Conservation (phyloP, 352 stramenopile species). For the Hyaloperonospora arabidopsidis region DNA sequence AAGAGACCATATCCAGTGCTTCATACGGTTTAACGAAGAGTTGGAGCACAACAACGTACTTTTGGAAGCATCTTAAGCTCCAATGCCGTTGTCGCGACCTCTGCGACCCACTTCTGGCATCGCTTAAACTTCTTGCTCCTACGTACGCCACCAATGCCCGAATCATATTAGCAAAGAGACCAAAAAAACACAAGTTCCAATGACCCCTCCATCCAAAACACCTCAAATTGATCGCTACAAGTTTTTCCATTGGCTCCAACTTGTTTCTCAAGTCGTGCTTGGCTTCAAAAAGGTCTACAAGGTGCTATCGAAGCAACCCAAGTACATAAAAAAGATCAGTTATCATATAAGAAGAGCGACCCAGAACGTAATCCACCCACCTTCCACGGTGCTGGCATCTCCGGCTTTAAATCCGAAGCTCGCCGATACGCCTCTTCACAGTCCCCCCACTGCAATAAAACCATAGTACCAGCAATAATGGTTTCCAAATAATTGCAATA, state of each 20-base stretch:
- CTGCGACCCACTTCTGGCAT: slow-evolving; percentile 72
- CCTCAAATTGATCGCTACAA: slow-evolving; percentile 62
- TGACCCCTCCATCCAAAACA: slow-evolving; percentile 11
- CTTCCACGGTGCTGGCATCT: slow-evolving; percentile 76
- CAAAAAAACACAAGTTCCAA: neutral
- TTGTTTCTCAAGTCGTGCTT: slow-evolving; percentile 48
- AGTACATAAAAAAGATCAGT: slow-evolving; percentile 4
- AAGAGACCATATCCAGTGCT: neutral
- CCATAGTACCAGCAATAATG: neutral
- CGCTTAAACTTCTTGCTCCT: slow-evolving; percentile 70
- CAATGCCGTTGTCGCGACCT: slow-evolving; percentile 49
- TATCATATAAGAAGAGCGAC: neutral
- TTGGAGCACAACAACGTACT: neutral
- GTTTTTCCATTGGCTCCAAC: slow-evolving; percentile 61
- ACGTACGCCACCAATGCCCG: neutral
- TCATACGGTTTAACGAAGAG: neutral
- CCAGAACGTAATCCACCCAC: slow-evolving; percentile 16
- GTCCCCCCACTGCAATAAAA: slow-evolving; percentile 46
- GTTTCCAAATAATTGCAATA: neutral
- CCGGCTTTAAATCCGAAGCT: slow-evolving; percentile 60
- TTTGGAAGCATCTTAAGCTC: slow-evolving; percentile 49
- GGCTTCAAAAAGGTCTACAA: slow-evolving; percentile 67
- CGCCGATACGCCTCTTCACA: slow-evolving; percentile 58
- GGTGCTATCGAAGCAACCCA: slow-evolving; percentile 32
- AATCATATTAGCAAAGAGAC: slow-evolving; percentile 6